Base-by-base conservation (phyloP, 208 protist genomes). In the Trypanosomatidae sp. region DNA sequence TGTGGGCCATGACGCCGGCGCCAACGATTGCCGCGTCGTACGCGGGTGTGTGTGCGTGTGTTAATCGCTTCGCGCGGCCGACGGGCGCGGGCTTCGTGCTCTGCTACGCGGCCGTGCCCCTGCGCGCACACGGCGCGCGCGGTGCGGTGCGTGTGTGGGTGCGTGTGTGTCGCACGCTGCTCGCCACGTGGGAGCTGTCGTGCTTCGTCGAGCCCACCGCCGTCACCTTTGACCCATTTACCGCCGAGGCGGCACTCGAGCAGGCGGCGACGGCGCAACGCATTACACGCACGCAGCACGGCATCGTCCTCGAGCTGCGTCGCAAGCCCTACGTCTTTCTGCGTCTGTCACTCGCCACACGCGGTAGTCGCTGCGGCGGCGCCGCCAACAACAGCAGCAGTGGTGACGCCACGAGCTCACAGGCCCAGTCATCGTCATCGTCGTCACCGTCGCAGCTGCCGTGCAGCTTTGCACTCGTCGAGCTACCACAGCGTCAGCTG, bases 71-170 rank as follows among this genome's bases (percentile, higher is more conserved):
- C 46, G 67, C 65, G 3, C 66, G 64, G 5, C 82, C 74, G 6
- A 91, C 82, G 0, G 82, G 82, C 13, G 56, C 74, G 1, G 77
- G 76, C n/a, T 87, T 82, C 42, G 66, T 80, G 3, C 28, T 91
- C 1, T 91, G 82, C 55, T 91, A 88, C 53, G 28, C 61, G 8
- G 62, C 56, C 10, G 50, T n/a, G n/a, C n/a, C 41, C 16, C 66
- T 59, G 15, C 2, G n/a, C 37, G 28, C 40, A 13, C 1, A 35
- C 50, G 35, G 5, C 40, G 6, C 30, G 35, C 10, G 30, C 48
- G 28, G 42, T 47, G 28, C 33, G 33, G 33, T 82, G 32, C 72
- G 76, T 2, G 32, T 90, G 24, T 90, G 81, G 77, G 32, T 82
- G 40, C 66, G 74, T 6, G 67, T 66, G 10, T 48, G 65, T 38